Evolutionary conservation across 2,329 filamentous ascomycete species (phyloP).

Genomic region (Phaeosphaeriaceae sp.): DNA sequence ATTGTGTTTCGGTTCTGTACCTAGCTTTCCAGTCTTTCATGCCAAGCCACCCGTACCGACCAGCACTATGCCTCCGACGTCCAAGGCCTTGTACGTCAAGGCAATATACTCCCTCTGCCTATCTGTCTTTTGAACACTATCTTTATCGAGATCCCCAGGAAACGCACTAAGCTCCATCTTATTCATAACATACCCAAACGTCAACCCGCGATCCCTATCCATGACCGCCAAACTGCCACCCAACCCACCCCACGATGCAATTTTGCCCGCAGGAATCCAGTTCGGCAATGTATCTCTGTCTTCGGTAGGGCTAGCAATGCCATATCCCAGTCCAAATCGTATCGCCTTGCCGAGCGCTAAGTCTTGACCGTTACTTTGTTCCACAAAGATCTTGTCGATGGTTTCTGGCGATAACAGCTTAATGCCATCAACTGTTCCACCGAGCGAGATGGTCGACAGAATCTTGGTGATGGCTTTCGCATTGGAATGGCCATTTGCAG

Average conservation of each 20-base stretch:
- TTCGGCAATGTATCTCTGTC: constrained; percentile 1
- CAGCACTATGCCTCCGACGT: background rate
- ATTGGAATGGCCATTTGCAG: constrained; percentile 12
- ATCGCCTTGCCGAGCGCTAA: constrained; percentile 6
- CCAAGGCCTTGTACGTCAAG: constrained; percentile 19
- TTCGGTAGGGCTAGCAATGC: constrained; percentile 17
- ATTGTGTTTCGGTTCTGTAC: too few relatives aligned
- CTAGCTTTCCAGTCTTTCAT: too few relatives aligned
- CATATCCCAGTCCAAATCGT: constrained; percentile 2
- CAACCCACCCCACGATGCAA: constrained; percentile 26
- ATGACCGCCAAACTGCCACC: constrained; percentile 20
- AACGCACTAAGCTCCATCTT: constrained; percentile 15
- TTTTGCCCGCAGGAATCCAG: constrained; percentile 17
- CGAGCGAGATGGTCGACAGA: constrained; percentile 12
- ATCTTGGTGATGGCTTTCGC: constrained; percentile 17
- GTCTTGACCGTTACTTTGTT: constrained; percentile 13
- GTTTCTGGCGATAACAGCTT: constrained; percentile 14
- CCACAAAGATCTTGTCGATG: constrained; percentile 18
- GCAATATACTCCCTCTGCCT: constrained; percentile 11
- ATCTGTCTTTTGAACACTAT: constrained; percentile 13
- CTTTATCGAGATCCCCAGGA: constrained; percentile 1
- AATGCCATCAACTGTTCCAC: constrained; percentile 1
- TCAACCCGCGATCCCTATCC: constrained; percentile 21
- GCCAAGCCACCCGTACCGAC: background rate
- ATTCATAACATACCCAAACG: constrained; percentile 28